phyloP scores from a whole-genome alignment of 2,329 filamentous ascomycete genomes.

The Septoria linicola region DNA sequence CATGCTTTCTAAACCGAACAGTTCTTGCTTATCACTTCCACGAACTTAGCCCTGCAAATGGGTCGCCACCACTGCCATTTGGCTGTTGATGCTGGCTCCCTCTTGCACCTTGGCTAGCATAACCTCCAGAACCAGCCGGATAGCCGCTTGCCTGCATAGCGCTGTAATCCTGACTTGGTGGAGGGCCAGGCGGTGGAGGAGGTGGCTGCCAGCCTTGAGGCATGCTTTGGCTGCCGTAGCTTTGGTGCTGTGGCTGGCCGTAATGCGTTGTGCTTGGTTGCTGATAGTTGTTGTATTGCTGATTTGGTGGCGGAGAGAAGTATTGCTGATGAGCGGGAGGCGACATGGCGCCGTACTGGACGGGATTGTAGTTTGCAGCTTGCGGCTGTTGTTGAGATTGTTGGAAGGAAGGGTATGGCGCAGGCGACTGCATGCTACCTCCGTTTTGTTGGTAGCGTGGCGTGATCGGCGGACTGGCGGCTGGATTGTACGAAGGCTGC shows the following conservation, averaged over 20 bases:
- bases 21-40: slow-evolving; percentile 56
- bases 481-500: slow-evolving; percentile 52
- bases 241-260: slow-evolving; percentile 51
- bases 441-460: slow-evolving; percentile 43
- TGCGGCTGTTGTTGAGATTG: slow-evolving; percentile 22
- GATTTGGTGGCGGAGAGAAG: slow-evolving; percentile 50
- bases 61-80: slow-evolving; percentile 52
- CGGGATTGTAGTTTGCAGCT: slow-evolving; percentile 46
- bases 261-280: slow-evolving; percentile 54
- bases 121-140: slow-evolving; percentile 54
- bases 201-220: slow-evolving; percentile 66
- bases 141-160: slow-evolving; percentile 39
- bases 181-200: slow-evolving; percentile 65
- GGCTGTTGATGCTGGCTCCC: slow-evolving; percentile 43
- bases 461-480: slow-evolving; percentile 48
- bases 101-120: slow-evolving; percentile 50
- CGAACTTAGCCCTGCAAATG: slow-evolving; percentile 68
- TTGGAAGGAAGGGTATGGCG: slow-evolving; percentile 29
- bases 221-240: slow-evolving; percentile 39
- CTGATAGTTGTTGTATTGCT: slow-evolving; percentile 43
- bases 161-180: slow-evolving; percentile 57
- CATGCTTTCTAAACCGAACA: no score
- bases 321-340: slow-evolving; percentile 59
- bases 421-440: slow-evolving; percentile 32
- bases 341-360: slow-evolving; percentile 46